phyloP scores from a whole-genome alignment of 768 basidiomycete genomes.

The Podaxis rugospora region DNA sequence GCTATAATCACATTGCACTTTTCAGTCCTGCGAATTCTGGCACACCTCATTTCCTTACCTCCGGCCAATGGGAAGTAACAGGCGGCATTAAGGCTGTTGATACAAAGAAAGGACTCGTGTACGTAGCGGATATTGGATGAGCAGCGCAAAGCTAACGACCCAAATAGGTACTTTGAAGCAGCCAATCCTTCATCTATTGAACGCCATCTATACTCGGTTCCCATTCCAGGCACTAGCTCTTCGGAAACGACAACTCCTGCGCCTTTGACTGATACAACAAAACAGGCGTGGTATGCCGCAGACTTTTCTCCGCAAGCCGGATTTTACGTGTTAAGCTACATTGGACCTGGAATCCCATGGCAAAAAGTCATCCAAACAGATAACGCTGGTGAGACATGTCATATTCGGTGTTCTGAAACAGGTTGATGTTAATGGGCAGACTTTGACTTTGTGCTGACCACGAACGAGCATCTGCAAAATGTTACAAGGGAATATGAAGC shows the following conservation, averaged over 20 bases:
- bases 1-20: slow-evolving; percentile 90
- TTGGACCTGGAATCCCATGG: slow-evolving; percentile 83
- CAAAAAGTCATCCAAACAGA: slow-evolving; percentile 68
- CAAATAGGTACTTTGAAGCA: slow-evolving; percentile 80
- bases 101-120: slow-evolving; percentile 64
- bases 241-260: slow-evolving; percentile 34
- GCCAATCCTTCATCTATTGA: slow-evolving; percentile 79
- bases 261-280: slow-evolving; percentile 48
- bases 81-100: slow-evolving; percentile 73
- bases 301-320: slow-evolving; percentile 83
- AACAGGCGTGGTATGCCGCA: slow-evolving; percentile 56
- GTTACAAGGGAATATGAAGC: slow-evolving; percentile 66
- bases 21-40: slow-evolving; percentile 73
- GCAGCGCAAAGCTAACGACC: slow-evolving; percentile 12
- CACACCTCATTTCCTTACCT: slow-evolving; percentile 79
- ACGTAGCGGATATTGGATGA: slow-evolving; percentile 24
- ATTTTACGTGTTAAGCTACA: slow-evolving; percentile 78
- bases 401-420: neutral
- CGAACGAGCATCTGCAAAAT: slow-evolving; percentile 63
- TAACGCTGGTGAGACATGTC: slow-evolving; percentile 29
- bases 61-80: slow-evolving; percentile 88
- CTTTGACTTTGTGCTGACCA: slow-evolving; percentile 62
- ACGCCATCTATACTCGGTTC: slow-evolving; percentile 78
- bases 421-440: slow-evolving; percentile 30
- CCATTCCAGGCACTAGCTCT: slow-evolving; percentile 51